Evolutionary conservation across 2,329 filamentous ascomycete genomes (phyloP), one percentile per base, ranked within the genome.

Genomic region (Trichoderma endophyticum): DNA sequence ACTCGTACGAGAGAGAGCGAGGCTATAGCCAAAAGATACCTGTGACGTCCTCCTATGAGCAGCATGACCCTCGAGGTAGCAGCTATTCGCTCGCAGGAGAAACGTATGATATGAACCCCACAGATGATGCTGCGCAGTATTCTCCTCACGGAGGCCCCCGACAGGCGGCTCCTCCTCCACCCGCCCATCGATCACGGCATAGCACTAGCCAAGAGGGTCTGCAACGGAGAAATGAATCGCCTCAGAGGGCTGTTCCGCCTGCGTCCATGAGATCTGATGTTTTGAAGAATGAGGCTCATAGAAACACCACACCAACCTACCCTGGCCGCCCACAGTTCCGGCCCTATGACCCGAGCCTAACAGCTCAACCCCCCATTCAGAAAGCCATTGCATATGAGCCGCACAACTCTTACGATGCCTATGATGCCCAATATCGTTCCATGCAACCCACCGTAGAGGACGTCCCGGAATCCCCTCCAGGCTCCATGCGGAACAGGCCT

Each of bases 391-490:
- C 70, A 8, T 68, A 72, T 34, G 60, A 65, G n/a, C 77, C 79
- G 18, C 85, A 88, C 68, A 82, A 85, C 69, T 86, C 87, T 0
- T 87, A 87, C 71, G 87, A 90, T 73, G 78, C 78, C 21, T 85
- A 83, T 75, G 86, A 86, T 68, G 76, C 79, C 48, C 84, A 84
- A 54, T 81, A 83, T 76, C 83, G 84, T 72, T 84, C 86, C 1
- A 86, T 89, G 87, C 89, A 90, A 75, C 88, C 87, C 3, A 90
- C 86, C 7, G 89, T 89, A 6, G 90, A 92, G 77, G 90, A 92
- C 74, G 88, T 86, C 6, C 89, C 89, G 4, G 88, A 90, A 63
- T 86, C 87, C 1, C 82, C 84, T 1, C 75, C 75, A 4, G 73
- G 71, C 8, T 70, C 75, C 4, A 75, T 79, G 56, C 75, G 73